Evolutionary conservation across 257 asterid species (phyloP).

Genomic region (Solanum bulbocastanum): DNA sequence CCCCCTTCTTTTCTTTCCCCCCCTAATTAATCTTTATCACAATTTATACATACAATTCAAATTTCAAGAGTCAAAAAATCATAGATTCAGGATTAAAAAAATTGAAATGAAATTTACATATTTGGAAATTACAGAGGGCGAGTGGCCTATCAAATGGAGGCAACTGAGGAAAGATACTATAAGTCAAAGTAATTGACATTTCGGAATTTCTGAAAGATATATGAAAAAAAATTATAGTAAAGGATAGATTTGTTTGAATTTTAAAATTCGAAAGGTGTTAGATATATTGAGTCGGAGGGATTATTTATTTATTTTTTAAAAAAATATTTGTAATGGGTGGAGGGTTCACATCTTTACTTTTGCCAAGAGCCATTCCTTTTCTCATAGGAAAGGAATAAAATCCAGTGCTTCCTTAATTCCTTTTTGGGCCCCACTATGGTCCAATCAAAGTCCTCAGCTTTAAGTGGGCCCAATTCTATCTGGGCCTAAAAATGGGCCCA

Average conservation of each 20-base stretch:
- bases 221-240: neutral
- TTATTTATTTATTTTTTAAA: neutral
- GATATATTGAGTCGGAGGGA: neutral
- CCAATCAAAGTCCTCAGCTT: slow-evolving; percentile 8
- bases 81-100: accelerated
- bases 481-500: slow-evolving; percentile 19
- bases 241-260: neutral
- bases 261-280: neutral
- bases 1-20: slow-evolving; percentile 19
- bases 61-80: neutral
- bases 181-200: neutral
- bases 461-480: slow-evolving; percentile 27
- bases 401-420: slow-evolving; percentile 24
- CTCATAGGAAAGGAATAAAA: slow-evolving; percentile 42
- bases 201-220: neutral
- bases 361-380: slow-evolving; percentile 44
- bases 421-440: slow-evolving; percentile 25
- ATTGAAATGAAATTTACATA: neutral
- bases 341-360: slow-evolving; percentile 41
- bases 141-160: too few relatives aligned
- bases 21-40: neutral
- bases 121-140: neutral
- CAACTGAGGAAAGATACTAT: too few relatives aligned
- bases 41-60: neutral
- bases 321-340: slow-evolving; percentile 15